These are phyloP conservation scores for Grifola frondosa DNA, from an alignment of 1,284 basidiomycete species.

Conservation along the genomic window DNA sequence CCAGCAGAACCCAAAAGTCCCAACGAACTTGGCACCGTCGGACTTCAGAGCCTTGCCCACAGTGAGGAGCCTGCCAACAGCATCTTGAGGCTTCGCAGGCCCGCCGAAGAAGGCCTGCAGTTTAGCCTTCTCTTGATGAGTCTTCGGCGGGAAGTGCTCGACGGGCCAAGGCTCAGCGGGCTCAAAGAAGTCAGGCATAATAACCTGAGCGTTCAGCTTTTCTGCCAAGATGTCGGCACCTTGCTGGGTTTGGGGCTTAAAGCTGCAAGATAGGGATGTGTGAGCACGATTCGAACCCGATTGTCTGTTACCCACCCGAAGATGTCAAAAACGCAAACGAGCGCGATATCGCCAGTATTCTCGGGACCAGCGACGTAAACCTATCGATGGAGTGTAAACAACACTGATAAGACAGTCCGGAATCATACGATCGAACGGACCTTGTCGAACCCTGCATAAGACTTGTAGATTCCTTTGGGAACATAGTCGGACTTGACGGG, in stretches of 20 bases:
- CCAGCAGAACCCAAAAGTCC: conserved; percentile 62
- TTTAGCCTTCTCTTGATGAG: conserved; percentile 46
- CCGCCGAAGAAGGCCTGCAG: conserved; percentile 57
- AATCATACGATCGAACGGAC: conserved; percentile 11
- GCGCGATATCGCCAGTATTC: conserved; percentile 43
- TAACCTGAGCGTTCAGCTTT: conserved; percentile 48
- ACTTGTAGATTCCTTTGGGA: conserved; percentile 48
- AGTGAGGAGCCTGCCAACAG: conserved; percentile 44
- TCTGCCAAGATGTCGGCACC: conserved; percentile 63
- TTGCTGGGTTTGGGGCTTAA: conserved; percentile 59
- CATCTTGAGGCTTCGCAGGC: conserved; percentile 44
- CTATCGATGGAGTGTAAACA: conserved; percentile 22
- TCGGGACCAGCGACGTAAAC: conserved; percentile 55
- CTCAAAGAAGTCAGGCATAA: conserved; percentile 70
- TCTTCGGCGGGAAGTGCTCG: conserved; percentile 53
- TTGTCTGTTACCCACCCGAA: conserved; percentile 47
- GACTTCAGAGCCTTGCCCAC: conserved; percentile 47
- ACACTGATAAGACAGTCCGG: conserved; percentile 10
- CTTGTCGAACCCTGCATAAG: conserved; percentile 40
- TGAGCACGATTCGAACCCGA: conserved; percentile 12
- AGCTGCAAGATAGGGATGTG: conserved; percentile 29
- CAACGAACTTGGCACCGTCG: conserved; percentile 48
- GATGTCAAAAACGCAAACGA: conserved; percentile 64
- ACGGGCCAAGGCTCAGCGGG: conserved; percentile 49
- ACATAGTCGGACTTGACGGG: conserved; percentile 52